Evolutionary conservation across 2,329 filamentous ascomycete species (phyloP).

Genomic region (Colletotrichum chrysophilum): DNA sequence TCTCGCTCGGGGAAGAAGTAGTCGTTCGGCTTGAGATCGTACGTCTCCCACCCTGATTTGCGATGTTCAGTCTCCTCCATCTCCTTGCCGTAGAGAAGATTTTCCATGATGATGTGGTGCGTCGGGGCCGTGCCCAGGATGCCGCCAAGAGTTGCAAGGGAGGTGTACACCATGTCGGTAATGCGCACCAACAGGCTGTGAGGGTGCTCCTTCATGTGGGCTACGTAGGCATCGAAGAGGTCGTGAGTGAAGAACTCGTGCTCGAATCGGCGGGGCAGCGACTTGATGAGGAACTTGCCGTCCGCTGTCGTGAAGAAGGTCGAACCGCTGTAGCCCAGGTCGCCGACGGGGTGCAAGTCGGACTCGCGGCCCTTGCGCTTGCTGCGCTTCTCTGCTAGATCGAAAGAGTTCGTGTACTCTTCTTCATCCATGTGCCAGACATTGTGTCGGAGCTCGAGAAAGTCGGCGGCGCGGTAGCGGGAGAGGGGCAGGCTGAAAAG

Average conservation of each 20-base stretch:
- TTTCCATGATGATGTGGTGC: slow-evolving; percentile 82
- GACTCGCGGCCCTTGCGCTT: slow-evolving; percentile 38
- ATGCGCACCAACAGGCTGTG: slow-evolving; percentile 72
- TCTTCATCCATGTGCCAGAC: slow-evolving; percentile 39
- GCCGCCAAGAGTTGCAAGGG: slow-evolving; percentile 62
- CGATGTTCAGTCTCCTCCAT: slow-evolving; percentile 40
- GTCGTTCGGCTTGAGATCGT: slow-evolving; percentile 75
- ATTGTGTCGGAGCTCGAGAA: slow-evolving; percentile 31
- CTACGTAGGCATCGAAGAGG: slow-evolving; percentile 67
- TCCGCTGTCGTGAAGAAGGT: slow-evolving; percentile 75
- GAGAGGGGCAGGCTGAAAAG: slow-evolving; percentile 36
- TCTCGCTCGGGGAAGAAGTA: slow-evolving; percentile 82
- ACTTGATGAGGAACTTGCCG: slow-evolving; percentile 73
- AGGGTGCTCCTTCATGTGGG: slow-evolving; percentile 66
- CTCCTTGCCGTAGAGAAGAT: slow-evolving; percentile 67
- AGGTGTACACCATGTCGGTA: slow-evolving; percentile 69
- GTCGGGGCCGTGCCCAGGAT: slow-evolving; percentile 66
- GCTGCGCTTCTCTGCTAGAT: slow-evolving; percentile 20
- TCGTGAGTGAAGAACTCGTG: slow-evolving; percentile 73
- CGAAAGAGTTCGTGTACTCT: slow-evolving; percentile 44
- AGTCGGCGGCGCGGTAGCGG: slow-evolving; percentile 32
- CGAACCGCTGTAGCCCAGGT: slow-evolving; percentile 77
- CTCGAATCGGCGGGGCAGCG: slow-evolving; percentile 72
- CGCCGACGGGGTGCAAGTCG: slow-evolving; percentile 61
- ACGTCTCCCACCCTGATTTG: slow-evolving; percentile 66